Evolutionary conservation across 305 asterid genomes (phyloP), one percentile per base, ranked within the genome.

Genomic region (Galium porrigens): DNA sequence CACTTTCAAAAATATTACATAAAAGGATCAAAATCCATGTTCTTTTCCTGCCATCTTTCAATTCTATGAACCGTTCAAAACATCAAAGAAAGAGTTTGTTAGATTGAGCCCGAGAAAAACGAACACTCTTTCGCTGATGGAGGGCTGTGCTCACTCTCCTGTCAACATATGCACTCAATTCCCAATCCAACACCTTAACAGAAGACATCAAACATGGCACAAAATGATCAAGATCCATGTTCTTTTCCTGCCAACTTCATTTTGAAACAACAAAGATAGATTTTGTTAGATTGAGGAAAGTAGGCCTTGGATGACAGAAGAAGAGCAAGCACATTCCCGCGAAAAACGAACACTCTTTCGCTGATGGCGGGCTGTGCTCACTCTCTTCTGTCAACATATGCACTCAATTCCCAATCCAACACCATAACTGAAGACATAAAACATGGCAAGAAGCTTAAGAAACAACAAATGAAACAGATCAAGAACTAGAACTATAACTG

Each of bases 141-240:
- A 68, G 71, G 78, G 51, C 65, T 69, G 78, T 74, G 78, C 78
- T 74, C 74, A 59, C 74, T 74, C 78, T 74, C 78, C 77, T 73
- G 73, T 73, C 77, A 73, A 73, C 70, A 63, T 4, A 58, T 57
- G 58, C 56, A 57, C 67, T 30, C 64, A 59, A 37, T 29, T 73
- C 54, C 41, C 58, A 68, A 15, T 51, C 39, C 49, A 39, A 14
- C 64, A 20, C 54, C 65, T n/a, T 56, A 20, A 22, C 41, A 11
- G 32, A 3, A 51, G 30, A n/a, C 49, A 8, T 27, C 14, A 10
- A 46, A 51, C 22, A 55, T 27, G 30, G 30, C 17, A 29, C 5
- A 25, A 25, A 22, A 11, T 34, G 32, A 54, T 54, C 34, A 54
- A 25, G 10, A 9, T 10, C 15, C 5, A 54, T 5, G 34, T 54